A percentile compares a stretch with the other conserved stretches of the same genome.
phyloP scores from a whole-genome alignment of 192 early-diverging fungal genomes.

The Podochytrium sp. region DNA sequence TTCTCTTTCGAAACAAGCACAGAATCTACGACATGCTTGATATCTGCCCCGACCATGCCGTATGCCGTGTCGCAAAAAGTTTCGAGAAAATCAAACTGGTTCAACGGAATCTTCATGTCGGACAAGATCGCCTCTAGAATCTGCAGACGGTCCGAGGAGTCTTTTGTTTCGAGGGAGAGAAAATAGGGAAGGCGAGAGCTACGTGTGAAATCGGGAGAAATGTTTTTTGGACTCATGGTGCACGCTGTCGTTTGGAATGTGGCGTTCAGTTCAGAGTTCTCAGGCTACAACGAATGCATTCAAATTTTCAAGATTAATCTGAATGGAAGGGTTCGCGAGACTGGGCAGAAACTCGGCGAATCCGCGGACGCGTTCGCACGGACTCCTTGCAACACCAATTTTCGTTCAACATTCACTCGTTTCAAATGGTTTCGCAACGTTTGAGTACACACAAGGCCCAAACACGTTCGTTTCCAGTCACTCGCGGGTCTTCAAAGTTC shows the following conservation, averaged over 20 bases:
- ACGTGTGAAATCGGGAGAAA: slow-evolving; percentile 11
- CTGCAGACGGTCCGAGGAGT: neutral
- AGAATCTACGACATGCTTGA: slow-evolving; percentile 68
- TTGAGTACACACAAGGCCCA: too few relatives aligned
- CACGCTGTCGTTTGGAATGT: neutral
- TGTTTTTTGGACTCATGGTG: neutral
- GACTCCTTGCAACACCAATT: too few relatives aligned
- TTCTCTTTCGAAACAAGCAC: slow-evolving; percentile 44
- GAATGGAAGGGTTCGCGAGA: neutral
- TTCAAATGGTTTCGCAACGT: too few relatives aligned
- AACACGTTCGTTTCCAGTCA: too few relatives aligned
- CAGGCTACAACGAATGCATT: too few relatives aligned
- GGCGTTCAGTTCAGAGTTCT: too few relatives aligned
- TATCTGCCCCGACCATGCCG: slow-evolving; percentile 83
- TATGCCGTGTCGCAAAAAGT: slow-evolving; percentile 60
- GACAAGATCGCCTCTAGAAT: neutral
- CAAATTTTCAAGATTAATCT: neutral
- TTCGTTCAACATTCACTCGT: too few relatives aligned
- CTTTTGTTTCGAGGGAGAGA: slow-evolving; percentile 3
- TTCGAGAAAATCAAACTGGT: slow-evolving; percentile 40
- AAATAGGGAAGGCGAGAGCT: neutral
- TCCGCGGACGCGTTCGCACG: too few relatives aligned
- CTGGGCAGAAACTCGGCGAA: neutral
- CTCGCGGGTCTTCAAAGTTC: too few relatives aligned
- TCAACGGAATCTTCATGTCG: slow-evolving; percentile 27